Percentiles rank a stretch among this genome's conserved stretches.
Evolutionary conservation across 345 rosid genomes (phyloP).

Genomic region (Corchorus capsularis): DNA sequence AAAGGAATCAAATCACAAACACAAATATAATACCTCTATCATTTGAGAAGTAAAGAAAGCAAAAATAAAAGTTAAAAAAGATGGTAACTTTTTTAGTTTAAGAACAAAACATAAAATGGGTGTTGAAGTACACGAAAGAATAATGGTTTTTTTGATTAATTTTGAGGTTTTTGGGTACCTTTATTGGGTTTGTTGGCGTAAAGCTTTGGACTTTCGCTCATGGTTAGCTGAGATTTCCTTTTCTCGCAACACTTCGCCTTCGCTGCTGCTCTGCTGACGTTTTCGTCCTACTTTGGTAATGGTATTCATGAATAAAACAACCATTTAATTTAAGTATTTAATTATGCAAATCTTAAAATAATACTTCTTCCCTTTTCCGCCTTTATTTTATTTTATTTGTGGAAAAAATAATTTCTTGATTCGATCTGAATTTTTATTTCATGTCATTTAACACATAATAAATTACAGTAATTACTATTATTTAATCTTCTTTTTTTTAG

Average conservation of each 20-base stretch:
- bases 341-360: too few relatives aligned
- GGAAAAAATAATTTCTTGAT: too few relatives aligned
- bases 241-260: not conserved
- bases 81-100: conserved; percentile 6
- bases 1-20: conserved; percentile 19
- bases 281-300: not conserved
- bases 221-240: conserved; percentile 26
- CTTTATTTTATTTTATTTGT: too few relatives aligned
- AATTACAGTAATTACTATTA: too few relatives aligned
- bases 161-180: conserved; percentile 24
- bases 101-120: not conserved
- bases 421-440: too few relatives aligned
- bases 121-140: not conserved
- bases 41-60: conserved; percentile 15
- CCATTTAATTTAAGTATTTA: not conserved
- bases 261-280: not conserved
- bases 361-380: too few relatives aligned
- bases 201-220: conserved; percentile 73
- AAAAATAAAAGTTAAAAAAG: conserved; percentile 20
- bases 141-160: conserved; percentile 8
- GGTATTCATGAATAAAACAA: not conserved
- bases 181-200: conserved; percentile 72
- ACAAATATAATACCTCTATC: not conserved
- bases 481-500: too few relatives aligned
- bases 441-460: too few relatives aligned